Conservation (phyloP, 768 basidiomycete species). For the Phaffia tasmanica region DNA sequence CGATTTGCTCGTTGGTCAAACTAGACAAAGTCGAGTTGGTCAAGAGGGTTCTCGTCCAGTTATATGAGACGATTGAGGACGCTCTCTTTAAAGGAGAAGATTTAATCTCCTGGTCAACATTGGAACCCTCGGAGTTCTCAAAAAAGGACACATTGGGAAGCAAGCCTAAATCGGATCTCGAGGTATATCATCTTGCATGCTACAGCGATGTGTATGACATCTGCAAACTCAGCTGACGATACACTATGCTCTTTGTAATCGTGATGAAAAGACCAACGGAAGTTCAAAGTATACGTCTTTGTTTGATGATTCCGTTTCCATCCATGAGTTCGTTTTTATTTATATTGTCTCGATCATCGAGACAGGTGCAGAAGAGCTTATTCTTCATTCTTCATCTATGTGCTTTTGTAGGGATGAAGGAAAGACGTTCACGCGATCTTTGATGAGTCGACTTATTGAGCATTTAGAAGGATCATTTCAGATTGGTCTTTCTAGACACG, state of each 20-base stretch:
- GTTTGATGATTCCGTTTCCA: conserved; percentile 12
- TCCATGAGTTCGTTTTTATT: conserved; percentile 7
- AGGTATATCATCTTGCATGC: background rate
- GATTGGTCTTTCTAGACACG: conserved; percentile 62
- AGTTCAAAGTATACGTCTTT: conserved; percentile 18
- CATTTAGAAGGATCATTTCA: conserved; percentile 54
- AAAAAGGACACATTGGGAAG: conserved; percentile 24
- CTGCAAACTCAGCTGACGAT: too few relatives aligned
- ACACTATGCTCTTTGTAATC: background rate
- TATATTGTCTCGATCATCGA: background rate
- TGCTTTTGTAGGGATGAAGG: conserved; percentile 8
- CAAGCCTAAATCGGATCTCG: too few relatives aligned
- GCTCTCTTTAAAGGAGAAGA: conserved; percentile 32
- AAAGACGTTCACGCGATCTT: conserved; percentile 20
- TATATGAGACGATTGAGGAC: conserved; percentile 46
- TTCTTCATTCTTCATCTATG: background rate
- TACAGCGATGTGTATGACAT: too few relatives aligned
- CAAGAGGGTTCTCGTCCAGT: conserved; percentile 62
- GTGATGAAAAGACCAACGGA: background rate
- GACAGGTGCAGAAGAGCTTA: background rate
- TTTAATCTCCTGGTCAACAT: conserved; percentile 41
- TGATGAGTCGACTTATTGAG: conserved; percentile 46
- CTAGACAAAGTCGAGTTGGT: conserved; percentile 75
- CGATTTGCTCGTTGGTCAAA: background rate
- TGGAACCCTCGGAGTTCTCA: conserved; percentile 53